Evolutionary conservation across 106 monocot species (phyloP).

Genomic region (Dendrobium huoshanense): DNA sequence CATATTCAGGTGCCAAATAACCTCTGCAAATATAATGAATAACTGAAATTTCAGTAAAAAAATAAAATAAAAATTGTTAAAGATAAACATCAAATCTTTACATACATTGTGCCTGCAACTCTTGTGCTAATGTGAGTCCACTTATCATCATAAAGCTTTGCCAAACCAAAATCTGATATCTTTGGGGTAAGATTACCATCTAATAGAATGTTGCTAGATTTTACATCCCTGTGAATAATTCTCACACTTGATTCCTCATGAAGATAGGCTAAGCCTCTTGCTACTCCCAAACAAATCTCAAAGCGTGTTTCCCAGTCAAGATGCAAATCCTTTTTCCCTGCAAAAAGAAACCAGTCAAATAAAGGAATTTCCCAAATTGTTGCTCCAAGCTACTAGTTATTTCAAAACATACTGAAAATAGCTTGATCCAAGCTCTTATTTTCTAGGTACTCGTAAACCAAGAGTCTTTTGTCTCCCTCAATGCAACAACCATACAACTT

Average conservation of each 20-base stretch:
- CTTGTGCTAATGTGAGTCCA: no score
- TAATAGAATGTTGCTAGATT: constrained; percentile 72
- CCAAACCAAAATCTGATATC: constrained; percentile 78
- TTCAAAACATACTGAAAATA: constrained; percentile 52
- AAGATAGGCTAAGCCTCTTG: constrained; percentile 46
- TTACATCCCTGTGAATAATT: constrained; percentile 78
- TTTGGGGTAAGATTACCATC: constrained; percentile 61
- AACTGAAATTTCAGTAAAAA: no score
- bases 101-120: no score
- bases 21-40: no score
- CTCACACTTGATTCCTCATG: constrained; percentile 23
- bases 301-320: constrained; percentile 70
- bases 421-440: constrained; percentile 84
- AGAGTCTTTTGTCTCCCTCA: constrained; percentile 53
- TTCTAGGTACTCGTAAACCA: constrained; percentile 76
- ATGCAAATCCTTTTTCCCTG: constrained; percentile 35
- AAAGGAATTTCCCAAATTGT: not conserved
- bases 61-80: no score
- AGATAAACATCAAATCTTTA: no score
- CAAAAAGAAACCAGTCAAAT: constrained; percentile 2
- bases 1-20: no score
- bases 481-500: constrained; percentile 82
- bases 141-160: constrained; percentile 62
- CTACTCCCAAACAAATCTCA: constrained; percentile 64
- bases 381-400: not conserved